Conservation (phyloP, 345 rosid genomes). For the Carallia brachiata region DNA sequence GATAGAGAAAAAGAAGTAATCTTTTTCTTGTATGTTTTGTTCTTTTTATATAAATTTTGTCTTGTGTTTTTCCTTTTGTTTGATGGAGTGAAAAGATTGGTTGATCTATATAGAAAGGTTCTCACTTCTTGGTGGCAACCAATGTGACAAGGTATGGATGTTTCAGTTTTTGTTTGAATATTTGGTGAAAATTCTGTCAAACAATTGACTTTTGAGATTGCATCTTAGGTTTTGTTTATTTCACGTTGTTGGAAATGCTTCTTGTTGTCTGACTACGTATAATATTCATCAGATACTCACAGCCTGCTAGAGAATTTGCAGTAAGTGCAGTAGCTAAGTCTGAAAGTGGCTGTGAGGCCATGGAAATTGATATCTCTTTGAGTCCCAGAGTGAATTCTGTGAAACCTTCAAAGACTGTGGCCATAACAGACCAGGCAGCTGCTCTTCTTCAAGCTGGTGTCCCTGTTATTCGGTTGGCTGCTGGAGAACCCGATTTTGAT, state of each 20-base stretch:
- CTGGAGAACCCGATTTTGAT: constrained; percentile 98
- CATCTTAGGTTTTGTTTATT: not conserved
- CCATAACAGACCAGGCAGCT: constrained; percentile 86
- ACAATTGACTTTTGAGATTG: too few relatives aligned
- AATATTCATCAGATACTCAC: constrained; percentile 32
- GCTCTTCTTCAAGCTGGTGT: constrained; percentile 88
- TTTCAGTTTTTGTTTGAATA: not conserved
- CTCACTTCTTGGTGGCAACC: too few relatives aligned
- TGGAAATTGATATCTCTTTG: constrained; percentile 62
- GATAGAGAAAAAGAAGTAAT: not conserved
- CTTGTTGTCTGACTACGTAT: not conserved
- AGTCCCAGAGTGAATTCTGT: constrained; percentile 84
- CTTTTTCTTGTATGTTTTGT: too few relatives aligned
- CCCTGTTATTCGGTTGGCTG: constrained; percentile 87
- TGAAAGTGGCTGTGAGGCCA: constrained; percentile 27
- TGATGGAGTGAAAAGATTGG: too few relatives aligned
- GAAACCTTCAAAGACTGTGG: constrained; percentile 92
- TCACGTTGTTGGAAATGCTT: not conserved
- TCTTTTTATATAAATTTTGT: too few relatives aligned
- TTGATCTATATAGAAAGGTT: too few relatives aligned
- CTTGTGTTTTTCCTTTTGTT: too few relatives aligned
- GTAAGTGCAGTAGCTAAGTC: constrained; percentile 46
- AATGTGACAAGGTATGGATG: too few relatives aligned
- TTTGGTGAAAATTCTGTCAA: not conserved
- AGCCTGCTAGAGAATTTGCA: constrained; percentile 29